These are phyloP conservation scores for Leccinum longicurvipes DNA, from an alignment of 768 basidiomycete genomes.

Conservation along the genomic window DNA sequence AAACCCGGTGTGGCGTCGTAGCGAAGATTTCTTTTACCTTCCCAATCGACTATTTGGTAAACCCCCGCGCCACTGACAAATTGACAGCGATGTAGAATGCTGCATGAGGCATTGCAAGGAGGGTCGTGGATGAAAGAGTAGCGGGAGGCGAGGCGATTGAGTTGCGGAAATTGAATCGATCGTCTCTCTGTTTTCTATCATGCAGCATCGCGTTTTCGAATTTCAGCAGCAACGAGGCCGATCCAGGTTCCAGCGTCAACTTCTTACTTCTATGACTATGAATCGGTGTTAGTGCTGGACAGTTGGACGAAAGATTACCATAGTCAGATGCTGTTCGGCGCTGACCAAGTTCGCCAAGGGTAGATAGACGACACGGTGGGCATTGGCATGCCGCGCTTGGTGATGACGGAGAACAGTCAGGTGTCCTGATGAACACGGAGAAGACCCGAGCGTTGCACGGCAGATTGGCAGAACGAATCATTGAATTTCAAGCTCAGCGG, in stretches of 20 bases:
- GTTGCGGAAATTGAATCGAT: neutral
- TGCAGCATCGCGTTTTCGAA: neutral
- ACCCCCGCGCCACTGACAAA: neutral
- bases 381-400: too few species aligned
- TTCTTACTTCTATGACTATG: neutral
- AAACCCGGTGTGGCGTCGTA: neutral
- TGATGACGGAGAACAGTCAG: neutral
- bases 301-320: neutral
- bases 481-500: slow-evolving; percentile 18
- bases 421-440: too few species aligned
- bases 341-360: neutral
- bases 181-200: neutral
- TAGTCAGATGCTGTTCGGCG: neutral
- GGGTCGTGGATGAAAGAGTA: neutral
- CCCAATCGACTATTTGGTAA: neutral
- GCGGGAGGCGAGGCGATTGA: neutral
- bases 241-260: neutral
- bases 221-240: neutral
- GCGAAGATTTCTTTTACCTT: neutral
- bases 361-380: neutral
- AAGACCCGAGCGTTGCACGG: neutral
- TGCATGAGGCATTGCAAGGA: neutral
- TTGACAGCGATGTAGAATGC: neutral
- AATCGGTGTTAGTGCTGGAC: neutral
- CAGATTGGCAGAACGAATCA: slow-evolving; percentile 7